These are phyloP conservation scores for Sporothrix globosa DNA, from an alignment of 2,329 filamentous ascomycete genomes.

Conservation along the genomic window DNA sequence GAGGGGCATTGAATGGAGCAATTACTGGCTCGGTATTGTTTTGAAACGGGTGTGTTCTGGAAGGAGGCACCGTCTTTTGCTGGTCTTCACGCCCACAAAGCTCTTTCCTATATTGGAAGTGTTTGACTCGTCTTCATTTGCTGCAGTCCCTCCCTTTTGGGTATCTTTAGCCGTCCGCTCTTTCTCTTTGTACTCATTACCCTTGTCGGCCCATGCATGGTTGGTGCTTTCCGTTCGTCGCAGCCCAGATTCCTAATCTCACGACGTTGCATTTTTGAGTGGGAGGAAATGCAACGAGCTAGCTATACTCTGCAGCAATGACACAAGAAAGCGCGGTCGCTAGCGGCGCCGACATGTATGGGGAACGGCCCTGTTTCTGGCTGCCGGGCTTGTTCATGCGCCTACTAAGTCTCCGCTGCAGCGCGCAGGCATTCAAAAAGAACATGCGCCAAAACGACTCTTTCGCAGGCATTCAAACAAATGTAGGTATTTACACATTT, in stretches of 20 bases:
- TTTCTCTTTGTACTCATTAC: neutral
- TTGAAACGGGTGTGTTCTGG: neutral
- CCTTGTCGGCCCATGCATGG: neutral
- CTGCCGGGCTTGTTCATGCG: neutral
- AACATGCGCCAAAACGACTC: neutral
- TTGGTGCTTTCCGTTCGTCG: neutral
- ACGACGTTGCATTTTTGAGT: conserved; percentile 15
- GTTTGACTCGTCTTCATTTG: too few species aligned
- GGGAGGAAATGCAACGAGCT: neutral
- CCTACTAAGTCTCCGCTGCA: neutral
- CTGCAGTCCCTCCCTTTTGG: too few species aligned
- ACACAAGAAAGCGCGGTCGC: neutral
- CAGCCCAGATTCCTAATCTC: neutral
- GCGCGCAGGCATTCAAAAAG: neutral
- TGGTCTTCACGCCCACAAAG: neutral
- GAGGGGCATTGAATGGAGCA: neutral
- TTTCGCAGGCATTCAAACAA: neutral
- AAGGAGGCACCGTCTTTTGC: neutral
- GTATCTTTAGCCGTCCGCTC: neutral
- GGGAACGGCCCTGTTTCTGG: neutral
- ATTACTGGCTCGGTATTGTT: neutral
- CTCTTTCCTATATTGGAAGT: neutral
- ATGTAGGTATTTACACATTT: too few species aligned
- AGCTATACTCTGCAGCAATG: neutral
- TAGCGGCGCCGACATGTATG: conserved; percentile 7